A percentile compares a stretch with the other conserved stretches of the same genome.
Evolutionary conservation across 495 filamentous ascomycete species (phyloP).

Genomic region (Aspergillus indologenus): DNA sequence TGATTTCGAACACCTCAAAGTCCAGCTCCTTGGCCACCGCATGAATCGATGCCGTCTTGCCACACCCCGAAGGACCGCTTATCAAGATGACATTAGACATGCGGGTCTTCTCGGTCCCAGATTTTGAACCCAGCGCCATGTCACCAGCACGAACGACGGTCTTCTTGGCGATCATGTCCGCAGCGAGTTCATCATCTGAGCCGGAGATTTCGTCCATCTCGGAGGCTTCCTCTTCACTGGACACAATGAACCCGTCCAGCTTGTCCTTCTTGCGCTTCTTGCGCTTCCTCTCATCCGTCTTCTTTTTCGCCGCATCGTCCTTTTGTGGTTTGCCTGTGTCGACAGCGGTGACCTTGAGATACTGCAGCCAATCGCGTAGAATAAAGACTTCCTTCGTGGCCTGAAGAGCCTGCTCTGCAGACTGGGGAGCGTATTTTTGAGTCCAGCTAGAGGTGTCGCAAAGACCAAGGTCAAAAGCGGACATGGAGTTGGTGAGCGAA

Average conservation of each 20-base stretch:
- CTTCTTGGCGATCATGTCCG: conserved; percentile 45
- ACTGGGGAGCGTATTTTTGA: conserved; percentile 80
- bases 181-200: conserved; percentile 53
- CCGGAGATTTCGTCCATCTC: conserved; percentile 74
- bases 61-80: conserved; percentile 86
- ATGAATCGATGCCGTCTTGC: conserved; percentile 90
- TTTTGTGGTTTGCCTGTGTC: conserved; percentile 53
- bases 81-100: conserved; percentile 67
- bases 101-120: conserved; percentile 41
- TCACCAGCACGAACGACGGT: conserved; percentile 64
- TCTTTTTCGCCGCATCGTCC: conserved; percentile 38
- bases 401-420: conserved; percentile 73
- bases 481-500: conserved; percentile 57
- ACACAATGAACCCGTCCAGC: conserved; percentile 81
- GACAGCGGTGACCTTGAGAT: conserved; percentile 69
- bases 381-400: conserved; percentile 64
- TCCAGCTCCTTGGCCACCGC: conserved; percentile 94
- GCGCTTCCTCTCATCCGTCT: conserved; percentile 41
- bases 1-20: conserved; percentile 95
- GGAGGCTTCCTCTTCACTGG: conserved; percentile 74
- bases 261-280: conserved; percentile 71
- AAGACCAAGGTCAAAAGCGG: conserved; percentile 74
- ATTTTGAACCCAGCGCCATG: conserved; percentile 30
- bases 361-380: conserved; percentile 80
- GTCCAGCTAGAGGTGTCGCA: conserved; percentile 75